Conservation (phyloP, 768 basidiomycete species). For the Boletus sp. region DNA sequence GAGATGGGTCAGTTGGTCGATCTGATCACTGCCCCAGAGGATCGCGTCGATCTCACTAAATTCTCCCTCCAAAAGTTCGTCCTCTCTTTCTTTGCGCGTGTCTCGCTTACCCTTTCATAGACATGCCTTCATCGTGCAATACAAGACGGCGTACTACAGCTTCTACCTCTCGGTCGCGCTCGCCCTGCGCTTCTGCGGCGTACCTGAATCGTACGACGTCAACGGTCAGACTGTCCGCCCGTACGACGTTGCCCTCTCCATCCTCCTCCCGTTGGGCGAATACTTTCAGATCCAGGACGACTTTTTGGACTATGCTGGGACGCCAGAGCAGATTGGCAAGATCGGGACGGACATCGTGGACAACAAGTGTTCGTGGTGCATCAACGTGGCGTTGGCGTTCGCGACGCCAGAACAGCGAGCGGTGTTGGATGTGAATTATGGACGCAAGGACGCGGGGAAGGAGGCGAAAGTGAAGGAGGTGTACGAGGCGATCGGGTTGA, state of each 20-base stretch:
- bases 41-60: constrained; percentile 78
- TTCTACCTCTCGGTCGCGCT: constrained; percentile 98
- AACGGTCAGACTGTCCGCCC: constrained; percentile 46
- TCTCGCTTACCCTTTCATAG: constrained; percentile 36
- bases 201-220: constrained; percentile 51
- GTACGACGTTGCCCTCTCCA: constrained; percentile 72
- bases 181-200: constrained; percentile 76
- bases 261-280: constrained; percentile 90
- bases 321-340: constrained; percentile 92
- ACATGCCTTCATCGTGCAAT: constrained; percentile 89
- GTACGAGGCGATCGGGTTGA: constrained; percentile 67
- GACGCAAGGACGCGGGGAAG: constrained; percentile 47
- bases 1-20: constrained; percentile 97
- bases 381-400: constrained; percentile 78
- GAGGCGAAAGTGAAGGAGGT: constrained; percentile 64
- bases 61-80: constrained; percentile 78
- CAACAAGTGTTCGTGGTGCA: constrained; percentile 98
- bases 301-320: constrained; percentile 89
- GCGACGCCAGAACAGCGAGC: constrained; percentile 55
- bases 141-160: constrained; percentile 97
- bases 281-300: constrained; percentile 99
- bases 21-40: constrained; percentile 92
- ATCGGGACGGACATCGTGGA: constrained; percentile 98
- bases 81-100: constrained; percentile 18
- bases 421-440: constrained; percentile 67